These are phyloP conservation scores for Grosmannia clavigera DNA, from an alignment of 2,329 filamentous ascomycete genomes.

Conservation along the genomic window DNA sequence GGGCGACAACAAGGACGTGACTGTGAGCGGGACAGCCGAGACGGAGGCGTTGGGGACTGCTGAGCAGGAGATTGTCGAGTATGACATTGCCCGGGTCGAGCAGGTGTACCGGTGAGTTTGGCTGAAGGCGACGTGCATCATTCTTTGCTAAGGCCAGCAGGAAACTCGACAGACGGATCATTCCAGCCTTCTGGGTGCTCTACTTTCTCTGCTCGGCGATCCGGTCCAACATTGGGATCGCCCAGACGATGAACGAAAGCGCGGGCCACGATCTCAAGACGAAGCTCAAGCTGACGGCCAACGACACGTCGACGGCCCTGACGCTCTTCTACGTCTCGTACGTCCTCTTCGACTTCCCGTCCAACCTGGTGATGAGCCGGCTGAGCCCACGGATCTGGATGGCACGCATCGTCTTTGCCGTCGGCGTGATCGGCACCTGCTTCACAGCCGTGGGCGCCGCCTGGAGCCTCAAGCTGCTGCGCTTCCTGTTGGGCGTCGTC, in stretches of 20 bases:
- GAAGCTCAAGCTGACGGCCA: slow-evolving; percentile 54
- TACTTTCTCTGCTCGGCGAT: slow-evolving; percentile 92
- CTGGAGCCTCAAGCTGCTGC: slow-evolving; percentile 81
- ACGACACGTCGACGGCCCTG: slow-evolving; percentile 72
- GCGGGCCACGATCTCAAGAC: slow-evolving; percentile 62
- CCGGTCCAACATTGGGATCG: slow-evolving; percentile 79
- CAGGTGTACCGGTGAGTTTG: slow-evolving; percentile 33
- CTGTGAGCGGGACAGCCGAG: not conserved
- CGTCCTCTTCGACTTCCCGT: slow-evolving; percentile 78
- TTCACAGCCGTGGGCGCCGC: slow-evolving; percentile 70
- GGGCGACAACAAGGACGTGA: too few species aligned
- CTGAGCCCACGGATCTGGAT: slow-evolving; percentile 84
- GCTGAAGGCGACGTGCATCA: too few species aligned
- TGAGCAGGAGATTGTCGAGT: slow-evolving; percentile 21
- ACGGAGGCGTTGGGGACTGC: too few species aligned
- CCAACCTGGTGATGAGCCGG: slow-evolving; percentile 78
- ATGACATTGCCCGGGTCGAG: slow-evolving; percentile 39
- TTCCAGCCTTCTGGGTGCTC: slow-evolving; percentile 73
- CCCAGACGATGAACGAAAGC: slow-evolving; percentile 81
- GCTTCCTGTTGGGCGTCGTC: slow-evolving; percentile 73
- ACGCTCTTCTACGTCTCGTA: slow-evolving; percentile 89
- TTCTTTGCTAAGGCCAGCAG: slow-evolving; percentile 5
- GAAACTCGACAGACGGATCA: slow-evolving; percentile 47
- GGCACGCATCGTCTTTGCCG: slow-evolving; percentile 78
- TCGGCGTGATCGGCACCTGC: slow-evolving; percentile 71